A percentile compares a stretch with the other conserved stretches of the same genome.
Conservation (phyloP, 164 flowering plant species). For the Kalanchoe fedtschenkoi region DNA sequence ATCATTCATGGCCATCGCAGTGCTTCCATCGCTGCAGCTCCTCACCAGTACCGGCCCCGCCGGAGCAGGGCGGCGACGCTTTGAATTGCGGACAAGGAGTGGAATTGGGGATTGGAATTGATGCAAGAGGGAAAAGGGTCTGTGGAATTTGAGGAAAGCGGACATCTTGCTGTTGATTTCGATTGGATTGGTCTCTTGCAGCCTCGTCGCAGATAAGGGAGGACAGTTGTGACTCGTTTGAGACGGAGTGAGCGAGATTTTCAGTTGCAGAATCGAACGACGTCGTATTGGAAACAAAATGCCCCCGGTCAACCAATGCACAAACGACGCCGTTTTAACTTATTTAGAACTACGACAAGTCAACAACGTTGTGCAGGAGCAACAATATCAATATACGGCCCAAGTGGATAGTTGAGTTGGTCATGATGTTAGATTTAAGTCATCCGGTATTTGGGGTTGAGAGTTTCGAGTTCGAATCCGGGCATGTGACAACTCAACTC, state of each 20-base stretch:
- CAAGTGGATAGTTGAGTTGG: too few relatives aligned
- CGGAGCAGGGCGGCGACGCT: constrained; percentile 14
- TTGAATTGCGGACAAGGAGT: constrained; percentile 2
- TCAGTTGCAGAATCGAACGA: too few relatives aligned
- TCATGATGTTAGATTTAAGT: too few relatives aligned
- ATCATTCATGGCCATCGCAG: constrained; percentile 1
- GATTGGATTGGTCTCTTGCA: neutral
- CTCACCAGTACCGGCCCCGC: constrained; percentile 1
- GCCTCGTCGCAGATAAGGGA: neutral
- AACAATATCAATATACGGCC: too few relatives aligned
- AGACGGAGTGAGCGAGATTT: neutral
- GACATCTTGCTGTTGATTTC: constrained; percentile 15
- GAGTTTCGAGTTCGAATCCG: too few relatives aligned
- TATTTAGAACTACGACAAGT: too few relatives aligned
- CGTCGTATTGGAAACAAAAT: too few relatives aligned
- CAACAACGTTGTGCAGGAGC: too few relatives aligned
- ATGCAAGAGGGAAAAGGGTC: constrained; percentile 19
- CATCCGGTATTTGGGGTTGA: too few relatives aligned
- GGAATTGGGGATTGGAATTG: constrained; percentile 8
- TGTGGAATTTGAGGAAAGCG: constrained; percentile 23
- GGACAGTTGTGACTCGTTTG: neutral
- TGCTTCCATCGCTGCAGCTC: constrained; percentile 4
- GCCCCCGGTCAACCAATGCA: too few relatives aligned
- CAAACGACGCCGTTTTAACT: too few relatives aligned
- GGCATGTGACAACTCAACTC: too few relatives aligned